Evolutionary conservation across 1,284 basidiomycete genomes (phyloP).

Genomic region (Tetrapyrgos nigripes): DNA sequence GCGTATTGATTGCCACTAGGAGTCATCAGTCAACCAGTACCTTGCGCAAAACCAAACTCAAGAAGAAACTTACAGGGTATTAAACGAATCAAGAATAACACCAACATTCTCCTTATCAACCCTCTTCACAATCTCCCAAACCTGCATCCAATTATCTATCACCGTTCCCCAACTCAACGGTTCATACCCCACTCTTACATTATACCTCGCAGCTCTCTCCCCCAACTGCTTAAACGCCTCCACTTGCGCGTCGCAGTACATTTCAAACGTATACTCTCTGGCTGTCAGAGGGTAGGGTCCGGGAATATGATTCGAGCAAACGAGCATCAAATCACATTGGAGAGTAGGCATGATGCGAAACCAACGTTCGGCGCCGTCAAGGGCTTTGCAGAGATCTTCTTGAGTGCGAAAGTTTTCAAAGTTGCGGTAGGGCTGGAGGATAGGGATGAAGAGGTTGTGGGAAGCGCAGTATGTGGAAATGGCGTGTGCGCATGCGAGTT

Average conservation of each 20-base stretch:
- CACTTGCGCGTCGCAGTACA: conserved; percentile 28
- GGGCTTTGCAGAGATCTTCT: conserved; percentile 20
- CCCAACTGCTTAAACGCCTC: conserved; percentile 29
- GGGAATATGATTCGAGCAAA: conserved; percentile 27
- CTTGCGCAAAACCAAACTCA: background rate
- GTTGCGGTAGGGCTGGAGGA: conserved; percentile 30
- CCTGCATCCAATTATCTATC: conserved; percentile 30
- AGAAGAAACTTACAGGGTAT: conserved; percentile 20
- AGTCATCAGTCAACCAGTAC: background rate
- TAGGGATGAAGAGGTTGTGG: conserved; percentile 24
- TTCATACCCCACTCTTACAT: conserved; percentile 28
- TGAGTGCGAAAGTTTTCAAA: conserved; percentile 31
- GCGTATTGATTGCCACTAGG: conserved; percentile 30
- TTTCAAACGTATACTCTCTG: conserved; percentile 11
- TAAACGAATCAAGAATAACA: conserved; percentile 32
- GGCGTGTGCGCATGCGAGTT: conserved; percentile 27
- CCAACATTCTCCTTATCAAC: conserved; percentile 32
- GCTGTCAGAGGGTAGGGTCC: background rate
- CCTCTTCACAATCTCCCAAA: conserved; percentile 31
- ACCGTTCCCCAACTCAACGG: conserved; percentile 31
- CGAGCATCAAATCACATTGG: conserved; percentile 26
- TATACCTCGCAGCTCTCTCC: conserved; percentile 25
- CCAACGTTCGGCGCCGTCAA: conserved; percentile 29
- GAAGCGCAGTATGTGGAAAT: conserved; percentile 22
- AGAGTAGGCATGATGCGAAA: conserved; percentile 28